Percentiles rank a stretch among this genome's conserved stretches.
These are phyloP conservation scores for Dothiorella sarmentorum DNA, from an alignment of 2,329 filamentous ascomycete genomes.

Conservation along the genomic window DNA sequence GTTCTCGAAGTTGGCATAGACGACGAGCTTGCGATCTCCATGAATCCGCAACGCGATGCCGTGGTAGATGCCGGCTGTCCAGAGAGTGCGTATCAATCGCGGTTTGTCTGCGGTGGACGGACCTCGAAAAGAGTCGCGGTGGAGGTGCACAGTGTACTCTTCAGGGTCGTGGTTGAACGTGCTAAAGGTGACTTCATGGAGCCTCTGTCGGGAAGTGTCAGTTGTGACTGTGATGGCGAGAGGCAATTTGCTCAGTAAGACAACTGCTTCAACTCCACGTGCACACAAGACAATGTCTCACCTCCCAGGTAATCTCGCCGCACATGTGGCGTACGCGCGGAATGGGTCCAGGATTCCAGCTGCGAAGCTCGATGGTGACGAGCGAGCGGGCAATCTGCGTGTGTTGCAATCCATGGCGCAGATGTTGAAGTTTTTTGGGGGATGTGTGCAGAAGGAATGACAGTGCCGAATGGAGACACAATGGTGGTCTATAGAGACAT, in stretches of 20 bases:
- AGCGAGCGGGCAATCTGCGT: neutral
- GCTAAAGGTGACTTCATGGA: neutral
- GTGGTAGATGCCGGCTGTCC: neutral
- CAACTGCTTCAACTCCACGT: no score
- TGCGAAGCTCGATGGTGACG: neutral
- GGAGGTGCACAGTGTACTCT: neutral
- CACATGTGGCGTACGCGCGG: neutral
- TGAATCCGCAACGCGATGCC: neutral
- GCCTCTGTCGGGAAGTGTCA: neutral
- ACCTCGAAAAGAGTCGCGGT: neutral
- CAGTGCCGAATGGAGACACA: no score
- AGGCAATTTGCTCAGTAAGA: no score
- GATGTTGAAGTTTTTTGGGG: conserved; percentile 28
- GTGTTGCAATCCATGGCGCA: conserved; percentile 22
- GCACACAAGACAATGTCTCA: neutral
- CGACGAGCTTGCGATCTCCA: neutral
- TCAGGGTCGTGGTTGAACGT: neutral
- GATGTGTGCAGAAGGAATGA: conserved; percentile 4
- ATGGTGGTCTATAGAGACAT: no score
- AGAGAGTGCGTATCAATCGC: neutral
- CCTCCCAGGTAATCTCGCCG: neutral
- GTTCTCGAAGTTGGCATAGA: neutral
- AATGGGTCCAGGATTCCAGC: neutral
- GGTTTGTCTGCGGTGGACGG: neutral
- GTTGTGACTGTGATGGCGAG: no score